Evolutionary conservation across 176 grass and related monocot genomes (phyloP).

Genomic region (Pharus latifolius): DNA sequence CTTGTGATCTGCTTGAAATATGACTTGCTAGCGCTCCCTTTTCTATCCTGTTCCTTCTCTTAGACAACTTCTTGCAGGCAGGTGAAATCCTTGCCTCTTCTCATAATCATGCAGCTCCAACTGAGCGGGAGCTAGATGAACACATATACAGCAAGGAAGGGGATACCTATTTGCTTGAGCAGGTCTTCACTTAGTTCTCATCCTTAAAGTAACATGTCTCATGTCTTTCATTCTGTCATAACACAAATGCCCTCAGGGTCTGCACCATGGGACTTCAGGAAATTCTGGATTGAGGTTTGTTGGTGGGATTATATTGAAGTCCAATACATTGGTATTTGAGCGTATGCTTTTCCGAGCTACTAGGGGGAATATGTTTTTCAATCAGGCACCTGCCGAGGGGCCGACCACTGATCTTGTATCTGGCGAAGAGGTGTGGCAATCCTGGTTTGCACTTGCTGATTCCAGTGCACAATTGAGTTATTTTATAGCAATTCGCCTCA

Average conservation of each 20-base stretch:
- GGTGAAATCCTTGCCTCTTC: conserved; percentile 89
- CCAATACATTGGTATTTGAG: conserved; percentile 90
- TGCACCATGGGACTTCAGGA: conserved; percentile 41
- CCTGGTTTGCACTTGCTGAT: conserved; percentile 20
- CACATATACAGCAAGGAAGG: conserved; percentile 53
- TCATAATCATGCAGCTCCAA: conserved; percentile 71
- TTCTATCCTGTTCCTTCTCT: conserved; percentile 25
- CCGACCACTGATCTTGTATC: conserved; percentile 79
- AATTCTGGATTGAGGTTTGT: conserved; percentile 92
- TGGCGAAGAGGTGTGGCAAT: conserved; percentile 83
- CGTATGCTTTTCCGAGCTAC: conserved; percentile 98
- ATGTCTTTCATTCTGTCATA: conserved; percentile 10
- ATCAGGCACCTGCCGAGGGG: conserved; percentile 79
- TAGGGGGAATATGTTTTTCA: conserved; percentile 97
- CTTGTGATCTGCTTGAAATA: conserved; percentile 3
- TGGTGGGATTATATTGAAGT: conserved; percentile 84
- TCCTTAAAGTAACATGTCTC: conserved; percentile 9
- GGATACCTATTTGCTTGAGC: conserved; percentile 73
- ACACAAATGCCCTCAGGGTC: conserved; percentile 42
- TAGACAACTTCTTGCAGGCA: conserved; percentile 90
- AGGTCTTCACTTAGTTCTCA: conserved; percentile 42
- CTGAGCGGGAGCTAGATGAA: conserved; percentile 87
- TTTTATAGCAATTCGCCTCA: neutral
- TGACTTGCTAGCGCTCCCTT: neutral
- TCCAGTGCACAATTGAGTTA: conserved; percentile 16